Evolutionary conservation across 169 alveolate species (phyloP).

Genomic region (Sarcocystis neurona): DNA sequence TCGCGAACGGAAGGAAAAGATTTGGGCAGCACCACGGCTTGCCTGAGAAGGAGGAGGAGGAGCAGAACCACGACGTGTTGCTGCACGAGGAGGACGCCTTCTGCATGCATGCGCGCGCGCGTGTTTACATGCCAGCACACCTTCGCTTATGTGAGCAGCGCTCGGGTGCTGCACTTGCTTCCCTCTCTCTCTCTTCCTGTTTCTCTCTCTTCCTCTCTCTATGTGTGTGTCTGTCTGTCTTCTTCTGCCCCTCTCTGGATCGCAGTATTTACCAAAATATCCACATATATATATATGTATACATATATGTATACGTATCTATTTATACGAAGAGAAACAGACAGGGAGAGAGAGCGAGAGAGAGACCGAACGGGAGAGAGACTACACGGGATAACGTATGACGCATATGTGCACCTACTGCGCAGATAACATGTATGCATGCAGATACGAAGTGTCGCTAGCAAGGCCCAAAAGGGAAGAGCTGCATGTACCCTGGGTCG

Average conservation of each 20-base stretch:
- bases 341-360: neutral
- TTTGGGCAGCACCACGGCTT: no score
- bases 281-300: no score
- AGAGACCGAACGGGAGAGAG: neutral
- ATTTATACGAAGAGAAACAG: neutral
- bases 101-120: no score
- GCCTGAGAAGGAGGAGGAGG: no score
- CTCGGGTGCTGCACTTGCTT: neutral
- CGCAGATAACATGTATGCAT: neutral
- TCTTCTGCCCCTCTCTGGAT: neutral
- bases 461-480: no score
- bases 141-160: neutral
- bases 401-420: neutral
- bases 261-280: neutral
- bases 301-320: neutral
- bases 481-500: neutral
- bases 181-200: neutral
- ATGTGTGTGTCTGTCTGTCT: neutral
- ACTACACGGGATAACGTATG: neutral
- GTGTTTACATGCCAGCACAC: no score
- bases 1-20: no score
- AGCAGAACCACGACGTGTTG: no score
- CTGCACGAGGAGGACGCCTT: no score
- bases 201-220: neutral
- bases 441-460: neutral